Percentiles rank a stretch among this genome's conserved stretches.
phyloP scores from a whole-genome alignment of 2,329 filamentous ascomycete species.

The Colletotrichum sublineola region DNA sequence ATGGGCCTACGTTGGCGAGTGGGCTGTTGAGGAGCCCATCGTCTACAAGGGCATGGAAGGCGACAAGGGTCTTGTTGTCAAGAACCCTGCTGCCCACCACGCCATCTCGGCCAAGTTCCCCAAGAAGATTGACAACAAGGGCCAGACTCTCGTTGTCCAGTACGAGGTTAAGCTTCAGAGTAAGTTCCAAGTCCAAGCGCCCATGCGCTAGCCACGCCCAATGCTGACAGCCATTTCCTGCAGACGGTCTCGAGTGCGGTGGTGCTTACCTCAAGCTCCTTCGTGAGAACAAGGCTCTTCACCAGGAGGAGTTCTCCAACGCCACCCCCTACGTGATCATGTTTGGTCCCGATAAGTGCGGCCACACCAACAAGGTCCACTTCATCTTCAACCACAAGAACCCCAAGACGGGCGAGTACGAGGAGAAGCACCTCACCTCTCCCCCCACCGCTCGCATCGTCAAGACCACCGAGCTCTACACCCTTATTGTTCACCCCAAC shows the following conservation, averaged over 20 bases:
- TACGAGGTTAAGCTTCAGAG: slow-evolving; percentile 99
- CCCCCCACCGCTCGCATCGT: slow-evolving; percentile 88
- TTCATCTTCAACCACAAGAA: slow-evolving; percentile 99
- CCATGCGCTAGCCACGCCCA: neutral
- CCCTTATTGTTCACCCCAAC: slow-evolving; percentile 94
- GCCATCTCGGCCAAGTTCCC: slow-evolving; percentile 99
- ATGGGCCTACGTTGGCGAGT: slow-evolving; percentile 97
- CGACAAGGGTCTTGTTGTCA: slow-evolving; percentile 97
- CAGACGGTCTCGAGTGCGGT: slow-evolving; percentile 95
- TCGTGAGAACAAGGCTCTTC: slow-evolving; percentile 95
- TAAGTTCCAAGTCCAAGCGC: slow-evolving; percentile 62
- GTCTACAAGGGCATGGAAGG: slow-evolving; percentile 93
- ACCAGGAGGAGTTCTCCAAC: slow-evolving; percentile 98
- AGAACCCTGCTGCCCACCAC: slow-evolving; percentile 98
- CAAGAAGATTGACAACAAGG: slow-evolving; percentile 97
- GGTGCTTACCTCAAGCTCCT: slow-evolving; percentile 99
- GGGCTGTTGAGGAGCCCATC: slow-evolving; percentile 93
- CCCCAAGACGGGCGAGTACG: slow-evolving; percentile 99
- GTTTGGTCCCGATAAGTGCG: slow-evolving; percentile 99
- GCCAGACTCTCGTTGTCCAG: slow-evolving; percentile 95
- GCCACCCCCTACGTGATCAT: slow-evolving; percentile 98
- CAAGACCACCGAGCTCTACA: slow-evolving; percentile 96
- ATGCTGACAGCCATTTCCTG: slow-evolving; percentile 32
- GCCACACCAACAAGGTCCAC: slow-evolving; percentile 96
- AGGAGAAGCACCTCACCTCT: slow-evolving; percentile 96